Conservation (phyloP, 345 rosid genomes). For the Trapa incisa region DNA sequence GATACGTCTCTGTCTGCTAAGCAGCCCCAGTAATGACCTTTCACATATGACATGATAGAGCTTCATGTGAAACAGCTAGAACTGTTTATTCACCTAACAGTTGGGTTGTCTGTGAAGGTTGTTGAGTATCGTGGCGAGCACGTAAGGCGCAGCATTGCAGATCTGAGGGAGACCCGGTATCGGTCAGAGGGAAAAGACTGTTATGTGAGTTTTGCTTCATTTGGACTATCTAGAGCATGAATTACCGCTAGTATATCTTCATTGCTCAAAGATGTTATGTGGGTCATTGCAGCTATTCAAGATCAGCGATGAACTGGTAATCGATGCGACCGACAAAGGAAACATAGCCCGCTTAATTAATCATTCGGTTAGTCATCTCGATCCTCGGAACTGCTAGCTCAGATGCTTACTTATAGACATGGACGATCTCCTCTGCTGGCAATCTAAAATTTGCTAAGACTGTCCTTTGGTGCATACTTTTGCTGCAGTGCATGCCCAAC, state of each 20-base stretch:
- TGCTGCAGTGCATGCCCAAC: slow-evolving; percentile 80
- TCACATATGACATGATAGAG: background rate
- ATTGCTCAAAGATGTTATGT: background rate
- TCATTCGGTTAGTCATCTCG: slow-evolving; percentile 53
- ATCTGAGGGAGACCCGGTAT: slow-evolving; percentile 68
- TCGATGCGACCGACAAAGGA: slow-evolving; percentile 87
- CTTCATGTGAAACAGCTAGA: background rate
- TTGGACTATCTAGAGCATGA: background rate
- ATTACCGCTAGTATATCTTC: background rate
- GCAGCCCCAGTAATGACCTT: too few species aligned
- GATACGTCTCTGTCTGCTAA: too few species aligned
- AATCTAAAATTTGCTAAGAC: background rate
- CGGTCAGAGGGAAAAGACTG: slow-evolving; percentile 74
- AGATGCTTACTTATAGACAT: too few species aligned
- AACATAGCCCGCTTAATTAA: slow-evolving; percentile 89
- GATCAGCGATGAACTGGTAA: slow-evolving; percentile 88
- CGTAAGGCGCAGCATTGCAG: slow-evolving; percentile 70
- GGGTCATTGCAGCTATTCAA: slow-evolving; percentile 55
- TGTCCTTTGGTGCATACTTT: background rate
- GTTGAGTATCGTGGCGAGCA: slow-evolving; percentile 83
- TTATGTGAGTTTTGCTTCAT: slow-evolving; percentile 46
- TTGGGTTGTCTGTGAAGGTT: slow-evolving; percentile 25
- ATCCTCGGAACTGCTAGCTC: background rate
- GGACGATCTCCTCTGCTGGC: background rate
- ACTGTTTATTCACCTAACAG: background rate